Percentiles rank a stretch among this genome's conserved stretches.
Evolutionary conservation across 179 eudicot genomes (phyloP).

Genomic region (Nepenthes alata): DNA sequence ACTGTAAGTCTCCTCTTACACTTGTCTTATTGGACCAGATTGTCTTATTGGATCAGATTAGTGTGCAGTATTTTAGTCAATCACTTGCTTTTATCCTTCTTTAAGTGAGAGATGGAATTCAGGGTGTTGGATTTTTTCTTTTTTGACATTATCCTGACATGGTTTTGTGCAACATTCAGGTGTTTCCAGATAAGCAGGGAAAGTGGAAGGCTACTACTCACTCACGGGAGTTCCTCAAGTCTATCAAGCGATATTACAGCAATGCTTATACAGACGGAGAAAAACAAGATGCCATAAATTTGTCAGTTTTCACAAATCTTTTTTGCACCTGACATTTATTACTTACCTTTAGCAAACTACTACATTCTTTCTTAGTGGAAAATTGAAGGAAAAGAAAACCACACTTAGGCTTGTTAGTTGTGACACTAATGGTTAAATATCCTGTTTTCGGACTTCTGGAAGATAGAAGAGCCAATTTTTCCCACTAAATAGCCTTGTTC

Average conservation of each 20-base stretch:
- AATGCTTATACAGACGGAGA: constrained; percentile 96
- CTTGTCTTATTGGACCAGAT: background rate
- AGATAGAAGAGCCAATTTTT: too few species aligned
- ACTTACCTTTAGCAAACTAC: constrained; percentile 3
- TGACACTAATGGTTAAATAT: too few species aligned
- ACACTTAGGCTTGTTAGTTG: background rate
- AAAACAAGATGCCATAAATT: constrained; percentile 93
- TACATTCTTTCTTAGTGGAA: background rate
- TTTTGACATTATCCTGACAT: background rate
- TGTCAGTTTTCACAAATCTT: constrained; percentile 27
- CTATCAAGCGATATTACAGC: constrained; percentile 95
- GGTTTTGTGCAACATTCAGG: constrained; percentile 23
- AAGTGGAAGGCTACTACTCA: constrained; percentile 99
- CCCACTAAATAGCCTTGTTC: too few species aligned
- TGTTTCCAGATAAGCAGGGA: constrained; percentile 88
- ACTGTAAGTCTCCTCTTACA: constrained; percentile 34
- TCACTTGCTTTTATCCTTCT: background rate
- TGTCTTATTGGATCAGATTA: background rate
- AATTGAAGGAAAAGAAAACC: too few species aligned
- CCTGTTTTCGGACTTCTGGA: too few species aligned
- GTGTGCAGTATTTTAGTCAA: background rate
- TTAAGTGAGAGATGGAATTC: background rate
- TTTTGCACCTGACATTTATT: background rate
- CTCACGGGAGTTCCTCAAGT: constrained; percentile 90
- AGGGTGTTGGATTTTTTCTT: too few species aligned